phyloP scores from a whole-genome alignment of 768 basidiomycete genomes.

The Leccinum variicolor region DNA sequence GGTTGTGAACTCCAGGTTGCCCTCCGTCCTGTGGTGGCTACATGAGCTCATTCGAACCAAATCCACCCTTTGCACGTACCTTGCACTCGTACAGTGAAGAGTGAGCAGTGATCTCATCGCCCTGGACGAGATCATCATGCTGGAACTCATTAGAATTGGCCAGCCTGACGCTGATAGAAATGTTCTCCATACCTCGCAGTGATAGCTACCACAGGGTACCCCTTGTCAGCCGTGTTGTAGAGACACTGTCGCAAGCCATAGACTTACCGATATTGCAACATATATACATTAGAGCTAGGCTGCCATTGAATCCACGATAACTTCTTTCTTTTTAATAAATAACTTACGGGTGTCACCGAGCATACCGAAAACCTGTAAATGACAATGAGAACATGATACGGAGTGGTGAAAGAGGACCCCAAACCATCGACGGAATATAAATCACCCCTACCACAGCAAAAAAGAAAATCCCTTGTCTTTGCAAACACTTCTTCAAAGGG shows the following conservation, averaged over 20 bases:
- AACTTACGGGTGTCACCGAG: not conserved
- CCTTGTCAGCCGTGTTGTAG: not conserved
- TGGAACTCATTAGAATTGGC: conserved; percentile 1
- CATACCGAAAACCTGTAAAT: not conserved
- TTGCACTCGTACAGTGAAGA: not conserved
- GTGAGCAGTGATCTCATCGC: conserved; percentile 10
- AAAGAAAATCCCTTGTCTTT: conserved; percentile 17
- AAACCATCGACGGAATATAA: conserved; percentile 15
- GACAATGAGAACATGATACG: not conserved
- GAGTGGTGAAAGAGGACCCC: not conserved
- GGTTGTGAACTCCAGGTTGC: conserved; percentile 5
- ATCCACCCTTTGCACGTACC: not conserved
- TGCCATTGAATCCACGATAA: not conserved
- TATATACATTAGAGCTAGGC: not conserved
- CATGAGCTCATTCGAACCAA: not conserved
- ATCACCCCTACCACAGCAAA: conserved; percentile 8
- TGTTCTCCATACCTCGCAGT: conserved; percentile 4
- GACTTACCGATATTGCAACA: conserved; percentile 5
- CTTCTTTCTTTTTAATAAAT: not conserved
- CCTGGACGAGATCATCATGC: conserved; percentile 10
- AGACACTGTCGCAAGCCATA: not conserved
- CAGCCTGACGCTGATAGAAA: not conserved
- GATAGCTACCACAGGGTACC: conserved; percentile 1
- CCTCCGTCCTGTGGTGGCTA: not conserved
- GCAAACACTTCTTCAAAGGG: conserved; percentile 12